Base-by-base conservation (phyloP, 2,329 filamentous ascomycete genomes). In the Colletotrichum somersetense region DNA sequence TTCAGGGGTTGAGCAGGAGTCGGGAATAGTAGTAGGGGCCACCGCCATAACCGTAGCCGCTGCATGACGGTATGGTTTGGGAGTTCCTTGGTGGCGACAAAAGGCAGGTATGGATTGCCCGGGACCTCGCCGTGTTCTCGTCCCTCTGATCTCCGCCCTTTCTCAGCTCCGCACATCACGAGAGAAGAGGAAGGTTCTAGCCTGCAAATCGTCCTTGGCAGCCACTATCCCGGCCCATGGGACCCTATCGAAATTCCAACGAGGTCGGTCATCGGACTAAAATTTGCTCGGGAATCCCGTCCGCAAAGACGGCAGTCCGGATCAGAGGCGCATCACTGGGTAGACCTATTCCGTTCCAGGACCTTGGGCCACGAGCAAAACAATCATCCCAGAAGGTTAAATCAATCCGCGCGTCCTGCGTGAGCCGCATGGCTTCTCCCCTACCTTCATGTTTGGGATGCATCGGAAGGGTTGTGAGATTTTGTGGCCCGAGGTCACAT, bases 311-410 rank as follows among this genome's bases (percentile, higher is more conserved):
- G 59, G 61, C 52, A 46, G 70, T 61, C 66, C 40, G 66, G 66
- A 56, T 61, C 53, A 55, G 42, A 70, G 38, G 38, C 61, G 66
- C 69, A 72, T 72, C 59, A 38, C 35, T 3, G 1, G 20, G 30
- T 56, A 59, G 64, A 44, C 40, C 66, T 61, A 4, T 30, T 30
- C 30, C 30, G 46, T 61, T 72, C 53, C 70, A 70, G 40, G 12
- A 56, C 48, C 42, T 56, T 65, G 53, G 70, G 33, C 70, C 66
- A 40, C 55, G 66, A 69, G 35, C 65, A 55, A 68, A 63, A 64
- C 58, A 53, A 65, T 33, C 70, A 69, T 59, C 55, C 61, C 40
- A 42, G 64, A 67, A 71, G 66, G 66, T 65, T 72, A 61, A 69
- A 48, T 61, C 70, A 52, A 64, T 55, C 59, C 46, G 57, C 38